Evolutionary conservation across 2,329 filamentous ascomycete genomes (phyloP).

Genomic region (Pseudogymnoascus sp.): DNA sequence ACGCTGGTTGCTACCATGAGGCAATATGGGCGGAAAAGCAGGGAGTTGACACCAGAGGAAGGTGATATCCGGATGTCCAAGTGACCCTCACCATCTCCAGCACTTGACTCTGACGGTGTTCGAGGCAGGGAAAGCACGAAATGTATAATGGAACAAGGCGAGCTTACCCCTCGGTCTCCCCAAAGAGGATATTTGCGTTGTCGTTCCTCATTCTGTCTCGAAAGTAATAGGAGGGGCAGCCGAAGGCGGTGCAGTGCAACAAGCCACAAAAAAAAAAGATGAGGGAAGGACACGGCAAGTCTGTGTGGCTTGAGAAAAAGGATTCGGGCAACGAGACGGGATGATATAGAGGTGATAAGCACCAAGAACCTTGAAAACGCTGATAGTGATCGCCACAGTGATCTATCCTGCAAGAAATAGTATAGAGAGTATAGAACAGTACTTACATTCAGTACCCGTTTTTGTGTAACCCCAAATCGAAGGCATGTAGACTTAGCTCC

Average conservation of each 20-base stretch:
- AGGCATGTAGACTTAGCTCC: background rate
- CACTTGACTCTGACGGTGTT: background rate
- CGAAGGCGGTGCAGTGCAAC: background rate
- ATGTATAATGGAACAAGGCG: background rate
- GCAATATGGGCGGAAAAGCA: background rate
- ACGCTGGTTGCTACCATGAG: background rate
- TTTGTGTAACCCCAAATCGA: background rate
- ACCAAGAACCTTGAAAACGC: background rate
- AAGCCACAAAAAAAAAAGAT: background rate
- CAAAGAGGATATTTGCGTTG: background rate
- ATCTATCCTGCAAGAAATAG: background rate
- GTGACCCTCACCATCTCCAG: background rate
- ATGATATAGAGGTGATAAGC: background rate
- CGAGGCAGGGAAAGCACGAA: background rate
- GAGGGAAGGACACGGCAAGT: background rate
- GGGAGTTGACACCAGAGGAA: background rate
- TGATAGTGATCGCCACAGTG: background rate
- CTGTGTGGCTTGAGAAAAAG: background rate
- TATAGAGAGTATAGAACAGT: conserved; percentile 3
- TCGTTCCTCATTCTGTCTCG: background rate
- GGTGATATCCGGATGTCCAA: conserved; percentile 1
- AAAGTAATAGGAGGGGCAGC: background rate
- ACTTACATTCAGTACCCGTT: background rate
- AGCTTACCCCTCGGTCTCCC: background rate
- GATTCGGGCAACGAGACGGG: background rate